Base-by-base conservation (phyloP, 192 early-diverging fungal genomes). In the Backusella morwellensis region DNA sequence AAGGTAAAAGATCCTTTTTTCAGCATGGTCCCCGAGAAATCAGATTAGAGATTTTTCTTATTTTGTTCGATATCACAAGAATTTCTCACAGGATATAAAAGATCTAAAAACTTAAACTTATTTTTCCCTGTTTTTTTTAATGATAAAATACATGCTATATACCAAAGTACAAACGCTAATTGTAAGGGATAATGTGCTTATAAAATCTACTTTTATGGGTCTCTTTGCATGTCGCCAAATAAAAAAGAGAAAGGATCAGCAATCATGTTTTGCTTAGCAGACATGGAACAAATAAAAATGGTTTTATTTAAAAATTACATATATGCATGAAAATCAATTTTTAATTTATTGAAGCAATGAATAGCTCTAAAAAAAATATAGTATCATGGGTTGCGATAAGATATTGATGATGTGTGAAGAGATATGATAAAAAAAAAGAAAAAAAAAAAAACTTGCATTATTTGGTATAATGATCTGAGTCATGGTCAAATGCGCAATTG, bases 11-110 rank as follows among this genome's bases (percentile, higher is more conserved):
- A 50, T 6, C 47, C 6, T 50, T 50, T n/a, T 50, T 50, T 50
- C 15, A 50, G 42, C 42, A 6, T 14, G 42, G 15, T 44, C 15
- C 17, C 47, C 47, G 19, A 50, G 19, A n/a, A 50, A n/a, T 19
- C 19, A 50, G 12, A 44, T 44, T 15, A 44, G 15, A 44, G 42
- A 50, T 44, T n/a, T 50, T n/a, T 50, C 17, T 50, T 63, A 23
- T 29, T 63, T 26, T 63, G 26, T 63, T 29, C 29, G 11, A 63
- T 32, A 63, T 63, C 56, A 63, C 56, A 63, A 63, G 56, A 4
- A 63, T 29, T 63, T 63, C 56, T 63, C 56, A 63, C 56, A 63
- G 56, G 26, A 63, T 11, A 59, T 59, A 59, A 26, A 59, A 59
- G 44, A 50, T 50, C 44, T 50, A 19, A 19, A 50, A 50, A 19